Conservation (phyloP, 2,329 filamentous ascomycete species). For the Neoascochyta sp. region DNA sequence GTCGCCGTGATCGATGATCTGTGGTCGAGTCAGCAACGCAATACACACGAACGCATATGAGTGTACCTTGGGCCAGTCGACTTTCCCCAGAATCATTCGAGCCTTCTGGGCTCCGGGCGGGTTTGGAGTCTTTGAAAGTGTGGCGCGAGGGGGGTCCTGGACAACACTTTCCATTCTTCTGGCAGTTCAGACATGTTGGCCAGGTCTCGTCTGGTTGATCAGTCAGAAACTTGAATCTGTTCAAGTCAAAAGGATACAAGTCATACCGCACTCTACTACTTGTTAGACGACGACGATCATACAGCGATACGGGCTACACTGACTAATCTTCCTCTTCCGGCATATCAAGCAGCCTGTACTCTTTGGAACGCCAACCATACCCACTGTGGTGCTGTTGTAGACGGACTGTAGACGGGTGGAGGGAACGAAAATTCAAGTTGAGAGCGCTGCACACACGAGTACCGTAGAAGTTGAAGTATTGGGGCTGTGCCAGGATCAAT, state of each 20-base stretch:
- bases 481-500: too few species aligned
- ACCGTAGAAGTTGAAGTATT: too few species aligned
- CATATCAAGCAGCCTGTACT: constrained; percentile 34
- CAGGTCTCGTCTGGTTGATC: constrained; percentile 32
- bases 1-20: constrained; percentile 15
- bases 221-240: constrained; percentile 8
- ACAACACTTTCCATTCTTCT: constrained; percentile 33
- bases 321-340: constrained; percentile 34
- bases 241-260: constrained; percentile 1
- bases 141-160: constrained; percentile 33
- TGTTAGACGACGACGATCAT: constrained; percentile 7
- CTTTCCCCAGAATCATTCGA: too few species aligned
- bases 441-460: too few species aligned
- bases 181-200: constrained; percentile 34
- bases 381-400: too few species aligned
- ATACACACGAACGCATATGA: too few species aligned
- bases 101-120: too few species aligned
- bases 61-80: too few species aligned
- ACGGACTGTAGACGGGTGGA: too few species aligned
- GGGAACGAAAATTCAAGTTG: not conserved
- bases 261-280: constrained; percentile 17
- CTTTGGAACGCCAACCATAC: constrained; percentile 36
- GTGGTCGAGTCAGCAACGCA: constrained; percentile 2
- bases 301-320: constrained; percentile 8
- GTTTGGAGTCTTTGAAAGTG: constrained; percentile 32